Evolutionary conservation across 73 alveolate genomes (phyloP).

Genomic region (Tetrahymena elliotti): DNA sequence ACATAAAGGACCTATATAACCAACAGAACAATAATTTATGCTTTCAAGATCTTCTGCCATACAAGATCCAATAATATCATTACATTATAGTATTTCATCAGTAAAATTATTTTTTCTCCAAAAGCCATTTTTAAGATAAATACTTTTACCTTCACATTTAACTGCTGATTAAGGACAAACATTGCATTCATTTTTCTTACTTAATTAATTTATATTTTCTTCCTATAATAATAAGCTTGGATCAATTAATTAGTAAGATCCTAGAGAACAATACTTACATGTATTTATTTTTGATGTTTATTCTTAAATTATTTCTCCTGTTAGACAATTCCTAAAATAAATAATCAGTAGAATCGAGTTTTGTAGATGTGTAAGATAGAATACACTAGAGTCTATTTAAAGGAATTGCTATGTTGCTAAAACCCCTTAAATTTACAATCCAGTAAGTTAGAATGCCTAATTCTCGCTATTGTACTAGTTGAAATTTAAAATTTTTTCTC

Average conservation of each 20-base stretch:
- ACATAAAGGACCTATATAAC: not conserved
- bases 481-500: not conserved
- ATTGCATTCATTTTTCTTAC: not conserved
- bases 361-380: not conserved
- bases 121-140: not conserved
- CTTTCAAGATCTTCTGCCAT: not conserved
- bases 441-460: not conserved
- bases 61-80: not conserved
- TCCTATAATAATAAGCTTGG: not conserved
- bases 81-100: not conserved
- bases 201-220: too few species aligned
- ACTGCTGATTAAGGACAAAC: not conserved
- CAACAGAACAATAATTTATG: not conserved
- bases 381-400: not conserved
- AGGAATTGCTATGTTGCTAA: not conserved
- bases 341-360: not conserved
- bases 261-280: not conserved
- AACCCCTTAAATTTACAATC: not conserved
- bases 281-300: not conserved
- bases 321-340: not conserved
- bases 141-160: not conserved
- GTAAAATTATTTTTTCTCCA: not conserved
- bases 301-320: not conserved
- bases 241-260: not conserved
- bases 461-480: too few species aligned